phyloP scores from a whole-genome alignment of 2,329 filamentous ascomycete species.

The Zymoseptoria ardabiliae region DNA sequence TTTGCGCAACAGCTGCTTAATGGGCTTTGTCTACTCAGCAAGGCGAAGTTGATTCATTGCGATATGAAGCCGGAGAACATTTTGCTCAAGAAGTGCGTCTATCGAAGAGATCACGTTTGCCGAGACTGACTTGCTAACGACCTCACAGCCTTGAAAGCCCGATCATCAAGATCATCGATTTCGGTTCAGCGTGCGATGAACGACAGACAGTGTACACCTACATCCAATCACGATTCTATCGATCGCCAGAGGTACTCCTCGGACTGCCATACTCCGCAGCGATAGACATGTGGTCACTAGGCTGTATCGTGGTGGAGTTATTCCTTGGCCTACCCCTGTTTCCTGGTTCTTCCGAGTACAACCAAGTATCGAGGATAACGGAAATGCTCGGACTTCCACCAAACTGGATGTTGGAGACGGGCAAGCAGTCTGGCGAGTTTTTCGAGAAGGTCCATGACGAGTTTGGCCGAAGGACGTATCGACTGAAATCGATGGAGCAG shows the following conservation, averaged over 20 bases:
- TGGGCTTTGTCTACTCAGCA: conserved; percentile 84
- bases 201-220: conserved; percentile 98
- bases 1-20: conserved; percentile 96
- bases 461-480: conserved; percentile 82
- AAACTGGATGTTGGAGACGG: conserved; percentile 99
- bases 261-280: conserved; percentile 95
- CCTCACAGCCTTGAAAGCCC: conserved; percentile 72
- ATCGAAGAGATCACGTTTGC: not conserved
- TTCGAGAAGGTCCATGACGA: conserved; percentile 92
- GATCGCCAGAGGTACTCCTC: conserved; percentile 91
- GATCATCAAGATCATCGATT: conserved; percentile 99
- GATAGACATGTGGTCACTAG: conserved; percentile 99
- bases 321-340: conserved; percentile 93
- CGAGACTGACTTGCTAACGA: conserved; percentile 3
- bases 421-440: conserved; percentile 94
- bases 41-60: conserved; percentile 93
- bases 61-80: conserved; percentile 99
- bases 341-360: conserved; percentile 96
- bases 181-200: conserved; percentile 96
- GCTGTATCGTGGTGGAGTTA: conserved; percentile 95
- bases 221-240: conserved; percentile 96
- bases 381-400: conserved; percentile 97
- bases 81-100: conserved; percentile 73
- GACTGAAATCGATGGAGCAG: conserved; percentile 95
- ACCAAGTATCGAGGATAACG: conserved; percentile 92